phyloP scores from a whole-genome alignment of 768 basidiomycete genomes.

The Lactarius quietus region DNA sequence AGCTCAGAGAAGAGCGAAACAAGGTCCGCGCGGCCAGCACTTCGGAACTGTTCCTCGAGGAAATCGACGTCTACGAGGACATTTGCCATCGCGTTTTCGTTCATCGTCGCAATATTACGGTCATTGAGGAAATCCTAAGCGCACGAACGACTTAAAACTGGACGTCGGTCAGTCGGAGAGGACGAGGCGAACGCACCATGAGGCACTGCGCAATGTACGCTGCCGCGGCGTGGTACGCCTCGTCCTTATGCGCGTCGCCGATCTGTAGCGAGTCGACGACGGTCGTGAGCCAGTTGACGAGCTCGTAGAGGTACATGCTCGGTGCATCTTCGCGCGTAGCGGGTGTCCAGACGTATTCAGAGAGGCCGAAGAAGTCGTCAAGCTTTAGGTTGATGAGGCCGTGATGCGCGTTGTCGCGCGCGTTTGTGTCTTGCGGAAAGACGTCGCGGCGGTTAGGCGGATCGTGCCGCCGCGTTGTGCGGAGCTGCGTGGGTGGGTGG shows the following conservation, averaged over 20 bases:
- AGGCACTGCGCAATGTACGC: conserved; percentile 82
- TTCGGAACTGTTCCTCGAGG: conserved; percentile 79
- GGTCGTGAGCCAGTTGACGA: conserved; percentile 94
- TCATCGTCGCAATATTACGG: conserved; percentile 70
- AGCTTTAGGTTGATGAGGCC: conserved; percentile 84
- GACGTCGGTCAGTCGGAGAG: too few species aligned
- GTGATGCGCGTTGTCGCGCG: conserved; percentile 75
- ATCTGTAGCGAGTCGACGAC: conserved; percentile 89
- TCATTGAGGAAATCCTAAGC: conserved; percentile 73
- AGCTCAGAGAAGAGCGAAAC: conserved; percentile 74
- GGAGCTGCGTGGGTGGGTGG: conserved; percentile 46
- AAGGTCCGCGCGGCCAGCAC: conserved; percentile 69
- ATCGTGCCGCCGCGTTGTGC: conserved; percentile 82
- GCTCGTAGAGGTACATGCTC: conserved; percentile 92
- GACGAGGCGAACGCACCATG: conserved; percentile 55
- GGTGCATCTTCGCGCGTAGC: conserved; percentile 65
- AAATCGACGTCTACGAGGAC: conserved; percentile 84
- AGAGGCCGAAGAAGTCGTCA: conserved; percentile 92
- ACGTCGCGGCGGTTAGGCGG: conserved; percentile 53
- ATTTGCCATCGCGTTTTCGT: conserved; percentile 86
- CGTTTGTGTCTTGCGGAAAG: conserved; percentile 67
- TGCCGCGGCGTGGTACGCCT: conserved; percentile 87
- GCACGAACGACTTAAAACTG: too few species aligned
- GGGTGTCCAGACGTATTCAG: conserved; percentile 94
- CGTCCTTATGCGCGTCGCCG: conserved; percentile 81